Base-by-base conservation (phyloP, 2,329 filamentous ascomycete species). In the Colletotrichum sansevieriae region DNA sequence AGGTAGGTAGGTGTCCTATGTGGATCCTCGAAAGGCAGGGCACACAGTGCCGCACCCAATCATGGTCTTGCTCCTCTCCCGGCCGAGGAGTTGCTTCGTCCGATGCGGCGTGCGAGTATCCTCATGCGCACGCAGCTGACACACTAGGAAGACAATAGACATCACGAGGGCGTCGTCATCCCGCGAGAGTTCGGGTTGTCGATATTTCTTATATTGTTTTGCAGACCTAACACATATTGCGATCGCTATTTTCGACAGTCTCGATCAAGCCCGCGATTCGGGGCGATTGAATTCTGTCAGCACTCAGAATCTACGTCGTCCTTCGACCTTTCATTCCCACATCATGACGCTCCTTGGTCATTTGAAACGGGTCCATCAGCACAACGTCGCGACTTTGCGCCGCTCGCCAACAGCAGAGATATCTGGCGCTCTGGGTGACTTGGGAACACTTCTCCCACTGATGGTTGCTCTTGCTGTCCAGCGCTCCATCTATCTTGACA, bases 391-490 rank as follows among this genome's bases (percentile, higher is more conserved):
- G 35, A 85, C 83, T 20, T 76, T 89, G 63, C 81, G 82, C 46
- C 76, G 75, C 61, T 78, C 81, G 5, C 85, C 87, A 15, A 75
- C 85, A 67, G 80, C 91, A 56, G 95, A 98, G 82, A 88, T 98
- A 61, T 97, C 95, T 1, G 95, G 95, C 59, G 92, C 95, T 0
- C 86, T 90, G 2, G 95, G 95, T 71, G 95, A 98, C 77, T 85
- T 98, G 47, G 95, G 95, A 71, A 98, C 95, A 3, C 87, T 97
- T 35, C 87, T 97, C 11, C 95, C 95, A 55, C 88, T 98, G 63
- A 92, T 96, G 84, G 93, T 97, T 75, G 93, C 95, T 2, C 88
- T 98, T 33, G 90, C 94, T 0, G 81, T 93, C 33, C 92, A 93
- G 72, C 84, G 87, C 39, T 95, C 92, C 9, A 92, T 98, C 74